These are phyloP conservation scores for Mycena chlorophos DNA, from an alignment of 768 basidiomycete species.

Conservation along the genomic window DNA sequence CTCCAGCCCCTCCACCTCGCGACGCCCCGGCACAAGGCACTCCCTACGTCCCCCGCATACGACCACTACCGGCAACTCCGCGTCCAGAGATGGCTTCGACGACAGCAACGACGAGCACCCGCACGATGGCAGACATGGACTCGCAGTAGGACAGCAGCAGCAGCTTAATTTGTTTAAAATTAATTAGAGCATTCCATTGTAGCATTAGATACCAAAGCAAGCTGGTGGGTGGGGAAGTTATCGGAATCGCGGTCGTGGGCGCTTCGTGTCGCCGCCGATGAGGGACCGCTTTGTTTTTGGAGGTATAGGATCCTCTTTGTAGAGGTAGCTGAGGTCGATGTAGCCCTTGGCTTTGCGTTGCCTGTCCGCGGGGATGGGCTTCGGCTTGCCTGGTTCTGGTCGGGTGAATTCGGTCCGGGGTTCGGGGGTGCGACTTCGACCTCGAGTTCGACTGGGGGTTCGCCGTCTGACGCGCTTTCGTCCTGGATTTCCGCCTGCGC, in stretches of 20 bases:
- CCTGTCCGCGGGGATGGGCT: too few species aligned
- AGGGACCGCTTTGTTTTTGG: too few species aligned
- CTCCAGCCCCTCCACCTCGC: conserved; percentile 5
- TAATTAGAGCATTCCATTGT: neutral
- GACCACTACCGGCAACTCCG: neutral
- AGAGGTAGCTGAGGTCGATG: conserved; percentile 13
- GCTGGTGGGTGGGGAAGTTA: neutral
- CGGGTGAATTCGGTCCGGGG: too few species aligned
- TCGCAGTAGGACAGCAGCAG: too few species aligned
- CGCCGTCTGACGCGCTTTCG: too few species aligned
- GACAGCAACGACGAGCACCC: neutral
- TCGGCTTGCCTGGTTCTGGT: too few species aligned
- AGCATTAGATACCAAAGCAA: neutral
- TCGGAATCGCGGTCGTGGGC: conserved; percentile 6
- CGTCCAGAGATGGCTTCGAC: neutral
- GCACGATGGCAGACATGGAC: neutral
- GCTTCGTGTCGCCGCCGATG: neutral
- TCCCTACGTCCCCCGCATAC: conserved; percentile 10
- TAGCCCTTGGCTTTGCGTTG: conserved; percentile 3
- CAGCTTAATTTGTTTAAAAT: neutral
- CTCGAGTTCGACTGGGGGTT: too few species aligned
- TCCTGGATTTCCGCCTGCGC: too few species aligned
- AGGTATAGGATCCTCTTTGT: too few species aligned
- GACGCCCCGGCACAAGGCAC: conserved; percentile 12
- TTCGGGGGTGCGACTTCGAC: too few species aligned